These are phyloP conservation scores for Pseudopyricularia cyperi DNA, from an alignment of 2,329 filamentous ascomycete species.

Conservation along the genomic window DNA sequence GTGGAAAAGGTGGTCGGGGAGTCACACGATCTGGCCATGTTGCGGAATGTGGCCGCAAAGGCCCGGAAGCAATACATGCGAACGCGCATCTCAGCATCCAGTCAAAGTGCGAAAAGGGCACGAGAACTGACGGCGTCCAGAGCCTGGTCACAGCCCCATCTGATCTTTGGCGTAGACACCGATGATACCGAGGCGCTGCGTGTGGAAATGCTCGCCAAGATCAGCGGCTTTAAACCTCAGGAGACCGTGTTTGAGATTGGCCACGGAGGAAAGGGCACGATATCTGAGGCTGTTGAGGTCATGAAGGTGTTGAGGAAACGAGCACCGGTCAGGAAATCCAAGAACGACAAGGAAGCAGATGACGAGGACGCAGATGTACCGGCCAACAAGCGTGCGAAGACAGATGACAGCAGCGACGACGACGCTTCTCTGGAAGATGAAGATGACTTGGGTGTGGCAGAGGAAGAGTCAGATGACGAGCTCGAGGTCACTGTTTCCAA, in stretches of 20 bases:
- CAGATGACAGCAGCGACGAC: slow-evolving; percentile 16
- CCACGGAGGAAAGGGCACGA: slow-evolving; percentile 48
- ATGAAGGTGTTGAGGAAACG: slow-evolving; percentile 61
- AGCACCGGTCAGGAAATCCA: slow-evolving; percentile 43
- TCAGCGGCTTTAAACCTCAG: slow-evolving; percentile 76
- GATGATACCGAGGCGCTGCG: slow-evolving; percentile 23
- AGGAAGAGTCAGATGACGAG: slow-evolving; percentile 46
- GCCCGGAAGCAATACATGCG: slow-evolving; percentile 88
- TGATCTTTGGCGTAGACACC: slow-evolving; percentile 56
- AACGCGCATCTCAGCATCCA: slow-evolving; percentile 80
- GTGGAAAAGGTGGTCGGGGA: slow-evolving; percentile 67
- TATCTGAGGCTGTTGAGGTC: slow-evolving; percentile 56
- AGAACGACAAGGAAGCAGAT: slow-evolving; percentile 20
- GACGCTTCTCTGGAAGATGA: slow-evolving; percentile 20
- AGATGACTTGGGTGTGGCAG: slow-evolving; percentile 24
- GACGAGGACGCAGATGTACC: slow-evolving; percentile 21
- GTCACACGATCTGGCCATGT: slow-evolving; percentile 55
- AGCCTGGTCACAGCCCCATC: slow-evolving; percentile 62
- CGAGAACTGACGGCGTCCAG: slow-evolving; percentile 62
- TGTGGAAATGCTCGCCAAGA: slow-evolving; percentile 74
- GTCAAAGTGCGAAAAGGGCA: slow-evolving; percentile 77
- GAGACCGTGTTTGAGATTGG: slow-evolving; percentile 97
- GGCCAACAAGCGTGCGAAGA: slow-evolving; percentile 22
- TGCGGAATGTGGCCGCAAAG: slow-evolving; percentile 66
- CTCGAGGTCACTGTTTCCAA: slow-evolving; percentile 61